Conservation (phyloP, 805 yeast species). For the Candida odintsovae region DNA sequence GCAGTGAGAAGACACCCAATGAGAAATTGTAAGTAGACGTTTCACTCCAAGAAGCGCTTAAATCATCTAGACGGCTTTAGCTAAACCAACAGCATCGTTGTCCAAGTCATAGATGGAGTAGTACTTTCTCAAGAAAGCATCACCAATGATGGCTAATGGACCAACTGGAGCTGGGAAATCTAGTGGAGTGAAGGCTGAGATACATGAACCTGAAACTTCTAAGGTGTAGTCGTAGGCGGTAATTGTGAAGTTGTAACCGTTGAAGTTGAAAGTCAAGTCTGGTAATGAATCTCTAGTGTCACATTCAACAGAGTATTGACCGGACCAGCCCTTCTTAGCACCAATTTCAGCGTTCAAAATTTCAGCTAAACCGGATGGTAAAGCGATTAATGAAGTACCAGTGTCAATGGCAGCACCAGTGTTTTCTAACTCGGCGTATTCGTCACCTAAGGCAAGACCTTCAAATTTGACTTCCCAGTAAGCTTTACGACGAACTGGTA, state of each 20-base stretch:
- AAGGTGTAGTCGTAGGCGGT: constrained; percentile 87
- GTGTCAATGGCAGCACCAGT: constrained; percentile 98
- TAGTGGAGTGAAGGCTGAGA: constrained; percentile 94
- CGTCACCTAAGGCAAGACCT: constrained; percentile 87
- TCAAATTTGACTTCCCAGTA: constrained; percentile 98
- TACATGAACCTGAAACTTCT: constrained; percentile 92
- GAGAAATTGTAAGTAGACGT: background rate
- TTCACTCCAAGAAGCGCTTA: background rate
- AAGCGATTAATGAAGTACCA: constrained; percentile 92
- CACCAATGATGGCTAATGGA: constrained; percentile 94
- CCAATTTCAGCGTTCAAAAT: constrained; percentile 93
- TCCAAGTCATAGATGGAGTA: constrained; percentile 92
- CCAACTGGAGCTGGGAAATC: constrained; percentile 97
- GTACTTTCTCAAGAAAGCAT: constrained; percentile 92
- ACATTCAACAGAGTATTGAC: constrained; percentile 94
- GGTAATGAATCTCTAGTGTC: constrained; percentile 78
- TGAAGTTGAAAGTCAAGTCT: constrained; percentile 84
- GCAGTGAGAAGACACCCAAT: background rate
- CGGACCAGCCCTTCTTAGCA: constrained; percentile 95
- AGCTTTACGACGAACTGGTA: constrained; percentile 98
- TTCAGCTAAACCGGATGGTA: constrained; percentile 95
- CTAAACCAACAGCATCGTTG: constrained; percentile 91
- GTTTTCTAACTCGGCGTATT: constrained; percentile 72
- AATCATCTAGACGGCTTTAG: constrained; percentile 50
- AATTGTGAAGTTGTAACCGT: constrained; percentile 88